Percentiles rank a stretch among this genome's conserved stretches.
Evolutionary conservation across 1,284 basidiomycete genomes (phyloP).

Genomic region (Pseudozyma tsukubaensis): DNA sequence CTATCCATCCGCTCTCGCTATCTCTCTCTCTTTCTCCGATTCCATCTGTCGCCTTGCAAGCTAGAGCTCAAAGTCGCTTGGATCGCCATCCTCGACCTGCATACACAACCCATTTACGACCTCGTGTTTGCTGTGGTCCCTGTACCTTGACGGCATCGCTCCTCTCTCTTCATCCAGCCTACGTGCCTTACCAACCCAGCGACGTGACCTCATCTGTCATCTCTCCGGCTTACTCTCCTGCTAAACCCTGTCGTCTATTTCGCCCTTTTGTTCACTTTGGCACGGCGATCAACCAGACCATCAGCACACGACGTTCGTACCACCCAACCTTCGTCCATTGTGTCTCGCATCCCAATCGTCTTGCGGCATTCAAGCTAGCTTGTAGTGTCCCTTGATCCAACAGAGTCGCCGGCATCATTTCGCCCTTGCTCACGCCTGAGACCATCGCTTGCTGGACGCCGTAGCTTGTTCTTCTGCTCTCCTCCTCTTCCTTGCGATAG

Average conservation of each 20-base stretch:
- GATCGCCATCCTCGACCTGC: not conserved
- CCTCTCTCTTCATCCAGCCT: conserved; percentile 1
- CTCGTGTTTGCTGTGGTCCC: not conserved
- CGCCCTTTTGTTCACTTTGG: not conserved
- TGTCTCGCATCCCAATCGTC: conserved; percentile 7
- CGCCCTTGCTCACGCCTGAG: conserved; percentile 4
- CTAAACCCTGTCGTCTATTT: conserved; percentile 1
- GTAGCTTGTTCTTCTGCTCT: not conserved
- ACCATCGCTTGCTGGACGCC: conserved; percentile 5
- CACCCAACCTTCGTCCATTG: conserved; percentile 3
- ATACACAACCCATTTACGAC: not conserved
- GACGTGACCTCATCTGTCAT: conserved; percentile 11
- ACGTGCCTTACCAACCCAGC: not conserved
- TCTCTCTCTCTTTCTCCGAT: conserved; percentile 2
- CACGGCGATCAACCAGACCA: not conserved
- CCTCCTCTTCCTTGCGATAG: not conserved
- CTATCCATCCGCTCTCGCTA: not conserved
- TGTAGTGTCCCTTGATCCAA: not conserved
- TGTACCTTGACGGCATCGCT: conserved; percentile 7
- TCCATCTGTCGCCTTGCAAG: conserved; percentile 6
- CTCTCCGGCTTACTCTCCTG: not conserved
- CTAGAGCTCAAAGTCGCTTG: not conserved
- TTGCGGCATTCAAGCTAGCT: conserved; percentile 19
- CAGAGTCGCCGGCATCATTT: conserved; percentile 15
- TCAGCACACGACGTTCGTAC: conserved; percentile 1